Conservation (phyloP, 192 early-diverging fungal species). For the Entomortierella lignicola region DNA sequence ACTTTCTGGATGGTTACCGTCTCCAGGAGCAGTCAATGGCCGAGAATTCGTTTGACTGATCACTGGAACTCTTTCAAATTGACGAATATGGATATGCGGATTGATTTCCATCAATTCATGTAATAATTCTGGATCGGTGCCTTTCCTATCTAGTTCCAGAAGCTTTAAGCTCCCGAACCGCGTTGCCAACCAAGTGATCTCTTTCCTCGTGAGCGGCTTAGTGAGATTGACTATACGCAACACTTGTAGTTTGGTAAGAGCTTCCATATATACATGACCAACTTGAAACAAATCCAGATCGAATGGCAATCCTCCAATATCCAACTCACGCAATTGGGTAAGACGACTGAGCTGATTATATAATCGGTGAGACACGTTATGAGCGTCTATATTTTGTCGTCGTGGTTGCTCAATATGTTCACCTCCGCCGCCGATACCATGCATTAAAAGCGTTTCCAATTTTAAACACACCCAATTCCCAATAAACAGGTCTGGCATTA, state of each 20-base stretch:
- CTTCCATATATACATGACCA: not conserved
- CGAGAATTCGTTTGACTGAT: too few relatives aligned
- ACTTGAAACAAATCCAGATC: not conserved
- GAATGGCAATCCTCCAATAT: conserved; percentile 3
- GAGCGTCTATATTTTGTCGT: not conserved
- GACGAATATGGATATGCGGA: not conserved
- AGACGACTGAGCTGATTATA: conserved; percentile 17
- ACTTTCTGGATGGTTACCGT: not conserved
- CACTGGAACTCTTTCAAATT: not conserved
- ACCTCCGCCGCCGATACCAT: not conserved
- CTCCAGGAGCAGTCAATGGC: not conserved
- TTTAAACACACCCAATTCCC: conserved; percentile 7
- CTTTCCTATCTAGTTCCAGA: not conserved
- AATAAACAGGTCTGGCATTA: conserved; percentile 1
- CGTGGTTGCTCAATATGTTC: not conserved
- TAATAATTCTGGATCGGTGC: not conserved
- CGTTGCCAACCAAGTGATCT: conserved; percentile 19
- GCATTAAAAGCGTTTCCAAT: conserved; percentile 3
- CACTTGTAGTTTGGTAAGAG: not conserved
- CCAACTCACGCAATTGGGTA: not conserved
- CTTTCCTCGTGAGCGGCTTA: not conserved
- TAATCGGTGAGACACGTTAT: not conserved
- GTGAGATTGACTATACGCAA: not conserved
- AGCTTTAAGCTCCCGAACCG: not conserved
- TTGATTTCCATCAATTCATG: not conserved